These are phyloP conservation scores for Leccinum fibrillosum DNA, from an alignment of 768 basidiomycete species.

Conservation along the genomic window DNA sequence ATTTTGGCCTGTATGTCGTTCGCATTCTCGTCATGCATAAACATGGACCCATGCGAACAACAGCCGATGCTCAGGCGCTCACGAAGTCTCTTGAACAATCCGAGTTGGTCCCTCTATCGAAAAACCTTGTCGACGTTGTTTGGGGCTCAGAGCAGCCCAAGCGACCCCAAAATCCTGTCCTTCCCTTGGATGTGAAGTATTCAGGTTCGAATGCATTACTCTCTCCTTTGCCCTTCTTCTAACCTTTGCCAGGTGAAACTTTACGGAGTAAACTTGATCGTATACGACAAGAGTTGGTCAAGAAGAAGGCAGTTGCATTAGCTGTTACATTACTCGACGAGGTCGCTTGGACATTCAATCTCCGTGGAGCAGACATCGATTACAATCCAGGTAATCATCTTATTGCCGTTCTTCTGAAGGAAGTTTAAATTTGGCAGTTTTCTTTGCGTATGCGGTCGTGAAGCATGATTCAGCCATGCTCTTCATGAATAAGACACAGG, in stretches of 20 bases:
- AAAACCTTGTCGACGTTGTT: constrained; percentile 77
- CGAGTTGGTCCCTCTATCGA: constrained; percentile 56
- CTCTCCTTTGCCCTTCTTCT: not conserved
- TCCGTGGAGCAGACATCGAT: constrained; percentile 88
- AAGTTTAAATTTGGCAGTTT: constrained; percentile 47
- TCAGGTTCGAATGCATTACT: constrained; percentile 44
- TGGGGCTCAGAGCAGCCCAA: constrained; percentile 69
- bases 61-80: constrained; percentile 67
- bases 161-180: constrained; percentile 64
- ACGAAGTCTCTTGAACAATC: constrained; percentile 58
- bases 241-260: constrained; percentile 46
- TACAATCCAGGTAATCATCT: constrained; percentile 64
- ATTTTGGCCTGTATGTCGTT: constrained; percentile 56
- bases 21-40: constrained; percentile 11
- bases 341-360: constrained; percentile 90
- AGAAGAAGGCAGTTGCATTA: constrained; percentile 53
- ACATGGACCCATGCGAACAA: not conserved
- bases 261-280: constrained; percentile 63
- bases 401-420: not conserved
- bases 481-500: constrained; percentile 59
- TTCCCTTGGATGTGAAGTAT: constrained; percentile 70
- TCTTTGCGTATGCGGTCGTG: constrained; percentile 89
- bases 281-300: constrained; percentile 63
- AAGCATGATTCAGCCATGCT: constrained; percentile 55
- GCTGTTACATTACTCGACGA: constrained; percentile 92